These are phyloP conservation scores for Pythium graminicola DNA, from an alignment of 352 stramenopile species.

Conservation along the genomic window DNA sequence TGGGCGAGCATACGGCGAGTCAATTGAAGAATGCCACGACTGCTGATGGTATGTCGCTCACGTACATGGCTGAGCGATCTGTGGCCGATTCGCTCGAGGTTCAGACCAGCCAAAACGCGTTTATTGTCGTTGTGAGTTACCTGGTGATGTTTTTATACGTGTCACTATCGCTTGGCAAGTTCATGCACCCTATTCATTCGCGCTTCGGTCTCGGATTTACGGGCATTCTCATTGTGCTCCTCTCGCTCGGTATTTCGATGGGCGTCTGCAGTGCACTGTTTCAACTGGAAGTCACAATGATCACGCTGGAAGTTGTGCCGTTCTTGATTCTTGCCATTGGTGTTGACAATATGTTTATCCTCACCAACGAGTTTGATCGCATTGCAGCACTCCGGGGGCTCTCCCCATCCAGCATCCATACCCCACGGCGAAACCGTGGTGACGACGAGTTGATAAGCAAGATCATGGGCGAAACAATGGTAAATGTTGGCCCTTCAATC, in stretches of 20 bases:
- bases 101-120: conserved; percentile 85
- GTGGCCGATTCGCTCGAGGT: conserved; percentile 76
- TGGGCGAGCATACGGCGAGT: conserved; percentile 18
- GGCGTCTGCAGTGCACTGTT: conserved; percentile 57
- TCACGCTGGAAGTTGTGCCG: conserved; percentile 87
- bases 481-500: conserved; percentile 83
- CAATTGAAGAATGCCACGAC: conserved; percentile 4
- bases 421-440: conserved; percentile 23
- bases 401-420: conserved; percentile 18
- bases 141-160: conserved; percentile 90
- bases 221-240: conserved; percentile 80
- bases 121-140: conserved; percentile 85
- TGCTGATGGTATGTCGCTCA: conserved; percentile 54
- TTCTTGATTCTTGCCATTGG: conserved; percentile 90
- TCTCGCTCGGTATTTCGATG: conserved; percentile 69
- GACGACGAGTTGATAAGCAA: conserved; percentile 48
- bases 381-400: conserved; percentile 41
- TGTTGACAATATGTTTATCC: conserved; percentile 92
- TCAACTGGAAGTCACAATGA: conserved; percentile 85
- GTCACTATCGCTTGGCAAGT: conserved; percentile 73
- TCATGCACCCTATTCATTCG: conserved; percentile 56
- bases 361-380: conserved; percentile 84
- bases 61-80: conserved; percentile 83
- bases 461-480: conserved; percentile 68
- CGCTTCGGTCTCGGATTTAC: conserved; percentile 75